Evolutionary conservation across 2,329 filamentous ascomycete species (phyloP), one percentile per base, ranked within the genome.

Genomic region (Paecilomyces sp.): DNA sequence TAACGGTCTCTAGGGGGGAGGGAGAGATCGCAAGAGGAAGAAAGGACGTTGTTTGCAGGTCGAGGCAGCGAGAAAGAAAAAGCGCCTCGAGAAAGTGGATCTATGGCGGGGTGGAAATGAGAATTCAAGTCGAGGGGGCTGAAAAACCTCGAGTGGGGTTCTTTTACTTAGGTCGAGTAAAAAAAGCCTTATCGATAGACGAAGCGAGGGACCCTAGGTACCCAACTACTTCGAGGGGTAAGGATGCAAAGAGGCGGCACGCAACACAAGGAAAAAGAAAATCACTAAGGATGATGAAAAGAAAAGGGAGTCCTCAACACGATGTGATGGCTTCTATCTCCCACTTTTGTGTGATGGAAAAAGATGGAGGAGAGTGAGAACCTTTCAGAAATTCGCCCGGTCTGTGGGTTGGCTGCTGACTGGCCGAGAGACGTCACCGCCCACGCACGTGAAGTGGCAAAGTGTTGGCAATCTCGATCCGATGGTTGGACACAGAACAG

Each of bases 131-230:
- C 61, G 66, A 67, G 67, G 68, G 68, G 67, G 65, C 62, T 62
- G 58, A 65, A 66, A 28, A 67, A 65, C 59, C 61, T 66, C 63
- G 60, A 61, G 63, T 64, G 63, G 65, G 61, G 62, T 65, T 61
- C 25, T 28, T 6, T 28, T 28, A 6, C 25, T 28, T 28, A 28
- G 58, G 59, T 67, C 64, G 62, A 56, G 31, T 33, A 61, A 61
- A 62, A 65, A 67, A 68, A 67, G 68, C 71, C 74, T 76, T 77
- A 76, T 77, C 74, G 74, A 77, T 76, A 74, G 66, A 65, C 65
- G 36, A 47, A 47, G 36, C 36, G 31, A 33, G 31, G 31, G 31
- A 33, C 31, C 31, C 31, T 33, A 28, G 6, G 25, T 28, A n/a
- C 36, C 36, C 36, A 18, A 47, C 15, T 4, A 18, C 13, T 33